Evolutionary conservation across 106 monocot genomes (phyloP).

Genomic region (Cymbidium sinense): DNA sequence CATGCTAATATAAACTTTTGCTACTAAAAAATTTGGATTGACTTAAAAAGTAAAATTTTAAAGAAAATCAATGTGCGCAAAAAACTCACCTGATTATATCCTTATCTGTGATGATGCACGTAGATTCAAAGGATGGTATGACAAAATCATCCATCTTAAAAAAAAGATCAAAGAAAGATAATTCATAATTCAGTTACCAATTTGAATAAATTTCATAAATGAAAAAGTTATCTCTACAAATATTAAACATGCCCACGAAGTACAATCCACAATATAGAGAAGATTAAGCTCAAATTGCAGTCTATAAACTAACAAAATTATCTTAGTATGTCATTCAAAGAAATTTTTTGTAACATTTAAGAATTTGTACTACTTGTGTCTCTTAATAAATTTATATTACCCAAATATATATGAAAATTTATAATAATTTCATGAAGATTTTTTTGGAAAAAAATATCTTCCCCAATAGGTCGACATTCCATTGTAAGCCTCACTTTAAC

Average conservation of each 20-base stretch:
- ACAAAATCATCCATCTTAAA: conserved; percentile 82
- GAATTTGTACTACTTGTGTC: neutral
- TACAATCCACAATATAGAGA: neutral
- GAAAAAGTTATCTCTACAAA: neutral
- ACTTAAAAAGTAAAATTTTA: neutral
- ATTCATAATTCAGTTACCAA: neutral
- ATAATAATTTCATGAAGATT: neutral
- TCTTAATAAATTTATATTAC: neutral
- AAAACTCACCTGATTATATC: conserved; percentile 58
- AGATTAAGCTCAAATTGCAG: neutral
- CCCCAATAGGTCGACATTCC: neutral
- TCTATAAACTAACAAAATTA: neutral
- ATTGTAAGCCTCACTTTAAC: neutral
- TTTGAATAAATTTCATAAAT: neutral
- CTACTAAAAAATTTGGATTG: neutral
- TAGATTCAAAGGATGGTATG: conserved; percentile 69
- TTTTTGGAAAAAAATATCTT: neutral
- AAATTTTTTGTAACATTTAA: neutral
- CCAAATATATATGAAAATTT: neutral
- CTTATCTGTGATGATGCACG: conserved; percentile 52
- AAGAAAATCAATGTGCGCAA: neutral
- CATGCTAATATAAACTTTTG: neutral
- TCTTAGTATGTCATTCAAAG: neutral
- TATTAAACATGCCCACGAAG: neutral
- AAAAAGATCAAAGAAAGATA: neutral